Conservation (phyloP, 2,329 filamentous ascomycete species). For the Trichoderma citrinoviride region DNA sequence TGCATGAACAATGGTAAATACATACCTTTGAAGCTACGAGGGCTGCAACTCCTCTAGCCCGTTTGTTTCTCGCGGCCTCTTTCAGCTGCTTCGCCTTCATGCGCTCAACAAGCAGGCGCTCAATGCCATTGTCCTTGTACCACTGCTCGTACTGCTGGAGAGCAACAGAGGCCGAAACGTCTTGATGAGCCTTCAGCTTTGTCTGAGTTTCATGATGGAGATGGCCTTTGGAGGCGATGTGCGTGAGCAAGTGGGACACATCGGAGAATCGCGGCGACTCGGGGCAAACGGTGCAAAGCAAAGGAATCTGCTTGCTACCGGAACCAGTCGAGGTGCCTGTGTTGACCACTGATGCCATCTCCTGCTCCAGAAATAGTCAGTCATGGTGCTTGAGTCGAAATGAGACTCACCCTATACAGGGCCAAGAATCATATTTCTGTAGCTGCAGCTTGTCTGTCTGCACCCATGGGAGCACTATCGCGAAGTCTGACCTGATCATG, state of each 20-base stretch:
- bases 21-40: slow-evolving; percentile 28
- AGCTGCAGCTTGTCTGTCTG: not conserved
- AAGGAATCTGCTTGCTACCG: slow-evolving; percentile 51
- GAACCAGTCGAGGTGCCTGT: slow-evolving; percentile 26
- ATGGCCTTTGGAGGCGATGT: slow-evolving; percentile 91
- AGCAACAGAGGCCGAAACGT: slow-evolving; percentile 59
- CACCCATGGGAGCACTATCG: not conserved
- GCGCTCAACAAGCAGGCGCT: slow-evolving; percentile 71
- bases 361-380: slow-evolving; percentile 28
- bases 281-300: slow-evolving; percentile 81
- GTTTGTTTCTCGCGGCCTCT: slow-evolving; percentile 54
- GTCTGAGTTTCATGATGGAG: slow-evolving; percentile 79
- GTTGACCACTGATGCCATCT: slow-evolving; percentile 39
- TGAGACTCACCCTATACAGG: not conserved
- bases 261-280: slow-evolving; percentile 81
- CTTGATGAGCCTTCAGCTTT: slow-evolving; percentile 66
- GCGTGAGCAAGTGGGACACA: slow-evolving; percentile 85
- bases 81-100: slow-evolving; percentile 74
- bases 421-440: not conserved
- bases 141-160: slow-evolving; percentile 72
- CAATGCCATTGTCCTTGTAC: slow-evolving; percentile 71
- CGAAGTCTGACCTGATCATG: slow-evolving; percentile 19
- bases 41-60: slow-evolving; percentile 29
- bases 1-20: not conserved
- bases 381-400: not conserved